These are phyloP conservation scores for Phytopythium chamaehyphon DNA, from an alignment of 352 stramenopile species.

Conservation along the genomic window DNA sequence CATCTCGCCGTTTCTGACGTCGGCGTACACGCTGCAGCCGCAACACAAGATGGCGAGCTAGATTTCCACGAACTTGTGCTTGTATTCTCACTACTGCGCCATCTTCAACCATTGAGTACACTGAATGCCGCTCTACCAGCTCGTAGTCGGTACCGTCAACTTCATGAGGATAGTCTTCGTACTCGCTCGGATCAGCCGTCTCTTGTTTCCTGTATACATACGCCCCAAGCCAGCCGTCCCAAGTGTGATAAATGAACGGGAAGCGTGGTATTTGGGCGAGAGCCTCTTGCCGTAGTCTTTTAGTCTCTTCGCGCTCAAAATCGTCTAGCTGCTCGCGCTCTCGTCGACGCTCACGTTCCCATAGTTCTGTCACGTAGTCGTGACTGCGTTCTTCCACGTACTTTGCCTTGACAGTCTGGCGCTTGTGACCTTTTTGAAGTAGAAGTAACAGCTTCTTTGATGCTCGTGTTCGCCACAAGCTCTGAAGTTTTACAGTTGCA, in stretches of 20 bases:
- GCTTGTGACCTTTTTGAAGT: conserved; percentile 26
- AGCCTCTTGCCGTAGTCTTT: conserved; percentile 24
- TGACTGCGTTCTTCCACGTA: conserved; percentile 56
- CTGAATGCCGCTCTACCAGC: conserved; percentile 31
- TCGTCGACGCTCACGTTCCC: conserved; percentile 52
- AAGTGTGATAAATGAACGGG: conserved; percentile 32
- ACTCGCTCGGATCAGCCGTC: background rate
- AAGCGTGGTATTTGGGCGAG: conserved; percentile 42
- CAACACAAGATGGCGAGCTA: conserved; percentile 28
- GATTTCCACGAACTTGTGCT: conserved; percentile 27
- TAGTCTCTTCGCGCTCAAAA: conserved; percentile 31
- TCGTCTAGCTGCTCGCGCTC: conserved; percentile 48
- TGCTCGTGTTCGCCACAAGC: conserved; percentile 46
- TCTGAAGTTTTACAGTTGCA: conserved; percentile 36
- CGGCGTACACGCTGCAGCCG: conserved; percentile 23
- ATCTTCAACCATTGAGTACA: conserved; percentile 67
- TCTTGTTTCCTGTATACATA: conserved; percentile 1
- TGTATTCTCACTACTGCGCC: conserved; percentile 44
- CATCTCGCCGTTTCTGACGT: conserved; percentile 18
- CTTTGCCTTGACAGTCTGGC: conserved; percentile 27
- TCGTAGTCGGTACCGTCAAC: conserved; percentile 8
- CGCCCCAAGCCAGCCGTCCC: background rate
- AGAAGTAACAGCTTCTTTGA: conserved; percentile 33
- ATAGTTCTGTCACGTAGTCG: conserved; percentile 62
- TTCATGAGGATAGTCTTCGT: conserved; percentile 38